These are phyloP conservation scores for Orbilia oligospora DNA, from an alignment of 2,329 filamentous ascomycete genomes.

Conservation along the genomic window DNA sequence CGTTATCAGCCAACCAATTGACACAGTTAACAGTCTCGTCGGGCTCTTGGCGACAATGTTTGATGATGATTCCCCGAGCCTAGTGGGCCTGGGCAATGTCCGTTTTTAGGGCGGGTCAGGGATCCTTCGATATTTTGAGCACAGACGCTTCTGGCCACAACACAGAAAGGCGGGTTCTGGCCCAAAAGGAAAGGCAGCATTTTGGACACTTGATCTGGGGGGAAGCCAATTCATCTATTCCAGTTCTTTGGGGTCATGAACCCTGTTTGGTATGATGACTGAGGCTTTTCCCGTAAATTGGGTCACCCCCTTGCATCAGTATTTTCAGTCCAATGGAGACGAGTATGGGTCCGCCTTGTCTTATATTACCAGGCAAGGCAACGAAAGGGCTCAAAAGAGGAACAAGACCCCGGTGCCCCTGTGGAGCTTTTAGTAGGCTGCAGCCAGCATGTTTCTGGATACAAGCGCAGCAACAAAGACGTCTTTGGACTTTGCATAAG, in stretches of 20 bases:
- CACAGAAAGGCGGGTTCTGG: constrained; percentile 11
- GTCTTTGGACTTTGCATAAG: constrained; percentile 33
- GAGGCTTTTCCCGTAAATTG: constrained; percentile 48
- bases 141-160: constrained; percentile 43
- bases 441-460: constrained; percentile 32
- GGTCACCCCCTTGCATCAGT: constrained; percentile 50
- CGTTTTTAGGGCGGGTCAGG: constrained; percentile 13
- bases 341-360: constrained; percentile 45
- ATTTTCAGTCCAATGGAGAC: constrained; percentile 28
- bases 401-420: constrained; percentile 28
- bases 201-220: background rate
- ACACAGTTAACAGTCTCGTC: constrained; percentile 6
- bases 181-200: constrained; percentile 1
- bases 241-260: constrained; percentile 9
- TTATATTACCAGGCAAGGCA: constrained; percentile 56
- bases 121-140: background rate
- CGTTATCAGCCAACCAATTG: constrained; percentile 30
- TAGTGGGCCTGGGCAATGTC: constrained; percentile 21
- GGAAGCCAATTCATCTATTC: background rate
- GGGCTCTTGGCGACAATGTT: constrained; percentile 39
- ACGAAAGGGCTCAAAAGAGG: constrained; percentile 34
- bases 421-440: constrained; percentile 27
- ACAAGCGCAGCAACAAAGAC: constrained; percentile 24
- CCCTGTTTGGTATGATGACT: constrained; percentile 32
- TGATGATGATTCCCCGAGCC: constrained; percentile 28